Base-by-base conservation (phyloP, 2,329 filamentous ascomycete species). In the Diaporthe sp. region DNA sequence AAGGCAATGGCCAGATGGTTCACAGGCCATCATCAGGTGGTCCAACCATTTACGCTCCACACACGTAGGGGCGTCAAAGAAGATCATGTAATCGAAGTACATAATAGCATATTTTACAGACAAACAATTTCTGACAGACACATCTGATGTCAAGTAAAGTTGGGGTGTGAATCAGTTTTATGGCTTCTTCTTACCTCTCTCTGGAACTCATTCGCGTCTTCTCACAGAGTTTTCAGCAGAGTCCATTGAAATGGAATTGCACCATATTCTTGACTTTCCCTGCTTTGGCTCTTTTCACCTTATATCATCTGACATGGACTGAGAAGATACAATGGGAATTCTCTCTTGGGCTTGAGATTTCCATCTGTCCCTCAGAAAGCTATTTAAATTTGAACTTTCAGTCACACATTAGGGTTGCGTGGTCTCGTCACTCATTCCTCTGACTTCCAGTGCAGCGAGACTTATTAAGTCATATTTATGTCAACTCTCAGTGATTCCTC, bases 121-220 rank as follows among this genome's bases (percentile, higher is more conserved):
- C 42, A 44, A 44, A 15, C 15, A 15, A 44, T 44, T 44, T 20
- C 42, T 44, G 15, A 44, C 42, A 44, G 15, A 17, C 6, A 5
- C 15, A 8, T 8, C 15, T 20, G 6, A 15, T 44, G 0, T 17
- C 42, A 20, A 17, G 12, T 1, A 39, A 44, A 44, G 8, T 12
- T 20, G 10, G 15, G 3, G 4, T 20, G 2, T 44, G 42, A 6
- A 44, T 17, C 13, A 44, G 42, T 15, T 12, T 20, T 7, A 44
- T 20, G 17, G 17, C 4, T 17, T 44, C 15, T 44, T 44, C 42
- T 44, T 44, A 44, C 15, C 4, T 44, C 37, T 39, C 10, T 44
- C 42, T 44, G 15, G 17, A 44, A 7, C 15, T 28, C 0, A 3
- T 28, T 1, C 28, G 1, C 12, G 4, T 2, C 4, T 13, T n/a